Base-by-base conservation (phyloP, 1,284 basidiomycete species). In the Athelia psychrophila region DNA sequence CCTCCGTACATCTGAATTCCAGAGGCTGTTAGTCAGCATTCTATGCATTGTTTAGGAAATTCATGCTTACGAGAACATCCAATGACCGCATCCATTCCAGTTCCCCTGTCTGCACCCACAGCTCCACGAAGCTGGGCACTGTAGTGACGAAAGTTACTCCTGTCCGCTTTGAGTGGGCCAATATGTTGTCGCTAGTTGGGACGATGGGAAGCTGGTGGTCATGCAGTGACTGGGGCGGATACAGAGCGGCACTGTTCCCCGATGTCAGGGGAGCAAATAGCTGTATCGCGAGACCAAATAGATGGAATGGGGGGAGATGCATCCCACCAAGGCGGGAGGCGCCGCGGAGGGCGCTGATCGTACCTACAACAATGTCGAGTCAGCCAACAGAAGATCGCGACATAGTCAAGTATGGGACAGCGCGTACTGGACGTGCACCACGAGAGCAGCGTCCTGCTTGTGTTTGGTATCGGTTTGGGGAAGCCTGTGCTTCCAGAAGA, bases 111-210 rank as follows among this genome's bases (percentile, higher is more conserved):
- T 63, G 1, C 59, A 13, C 54, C 71, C 72, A 73, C 4, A 68
- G 53, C 44, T 70, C 63, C 18, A 75, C 53, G 18, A 73, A 58
- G n/a, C 68, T 56, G 1, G 73, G 72, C 16, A 74, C 65, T 19
- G 58, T 61, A 1, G 70, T 56, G 22, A 72, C 51, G 16, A 56
- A 58, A 30, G 66, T 68, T 9, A 57, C 62, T 6, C 58, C 55
- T 2, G 65, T 64, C 8, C 61, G 54, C 16, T 54, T 53, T 0
- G 61, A 56, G 47, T 70, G 66, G 5, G 70, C 64, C 6, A 73
- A 42, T 10, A 67, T 64, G 48, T 65, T 69, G 4, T 66, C 62
- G 1, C 71, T 62, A 3, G 68, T 68, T 0, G 69, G 62, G 2
- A 58, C 40, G 3, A 66, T 66, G 9, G 57, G 55, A 5, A 15